These are phyloP conservation scores for Turnera subulata DNA, from an alignment of 345 rosid species.

Conservation along the genomic window DNA sequence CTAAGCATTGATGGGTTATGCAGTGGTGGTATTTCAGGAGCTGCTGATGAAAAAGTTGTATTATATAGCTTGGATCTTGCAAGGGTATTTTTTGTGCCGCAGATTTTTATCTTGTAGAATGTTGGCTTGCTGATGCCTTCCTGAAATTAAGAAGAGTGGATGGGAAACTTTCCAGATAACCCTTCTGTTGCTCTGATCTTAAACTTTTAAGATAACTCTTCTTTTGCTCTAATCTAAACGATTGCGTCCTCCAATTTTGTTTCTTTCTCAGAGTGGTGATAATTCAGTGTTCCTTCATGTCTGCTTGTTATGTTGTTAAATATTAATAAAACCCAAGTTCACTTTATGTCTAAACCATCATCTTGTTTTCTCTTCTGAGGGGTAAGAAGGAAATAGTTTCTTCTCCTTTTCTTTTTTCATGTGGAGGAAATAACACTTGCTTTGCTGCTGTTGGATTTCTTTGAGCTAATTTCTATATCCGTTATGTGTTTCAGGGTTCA, in stretches of 20 bases:
- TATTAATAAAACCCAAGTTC: no score
- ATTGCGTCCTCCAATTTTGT: no score
- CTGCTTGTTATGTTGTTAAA: neutral
- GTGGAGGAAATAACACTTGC: conserved; percentile 1
- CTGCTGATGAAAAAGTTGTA: conserved; percentile 72
- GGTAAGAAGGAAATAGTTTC: no score
- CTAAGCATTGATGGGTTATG: conserved; percentile 56
- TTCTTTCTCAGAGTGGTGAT: no score
- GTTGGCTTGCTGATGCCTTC: neutral
- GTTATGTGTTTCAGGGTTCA: conserved; percentile 48
- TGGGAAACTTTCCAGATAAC: neutral
- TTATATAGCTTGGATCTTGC: conserved; percentile 65
- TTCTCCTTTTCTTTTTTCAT: no score
- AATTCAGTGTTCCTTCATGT: neutral
- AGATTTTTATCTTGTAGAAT: neutral
- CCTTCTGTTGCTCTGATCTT: neutral
- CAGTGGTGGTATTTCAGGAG: conserved; percentile 84
- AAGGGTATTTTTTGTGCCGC: conserved; percentile 29
- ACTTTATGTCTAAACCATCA: no score
- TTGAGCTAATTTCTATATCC: neutral
- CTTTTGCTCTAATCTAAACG: neutral
- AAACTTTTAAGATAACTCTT: neutral
- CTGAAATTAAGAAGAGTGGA: neutral
- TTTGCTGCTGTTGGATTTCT: neutral
- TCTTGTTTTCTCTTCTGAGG: neutral